A percentile compares a stretch with the other conserved stretches of the same genome.
Evolutionary conservation across 2,329 filamentous ascomycete species (phyloP).

Genomic region (Hymenoscyphus infarciens): DNA sequence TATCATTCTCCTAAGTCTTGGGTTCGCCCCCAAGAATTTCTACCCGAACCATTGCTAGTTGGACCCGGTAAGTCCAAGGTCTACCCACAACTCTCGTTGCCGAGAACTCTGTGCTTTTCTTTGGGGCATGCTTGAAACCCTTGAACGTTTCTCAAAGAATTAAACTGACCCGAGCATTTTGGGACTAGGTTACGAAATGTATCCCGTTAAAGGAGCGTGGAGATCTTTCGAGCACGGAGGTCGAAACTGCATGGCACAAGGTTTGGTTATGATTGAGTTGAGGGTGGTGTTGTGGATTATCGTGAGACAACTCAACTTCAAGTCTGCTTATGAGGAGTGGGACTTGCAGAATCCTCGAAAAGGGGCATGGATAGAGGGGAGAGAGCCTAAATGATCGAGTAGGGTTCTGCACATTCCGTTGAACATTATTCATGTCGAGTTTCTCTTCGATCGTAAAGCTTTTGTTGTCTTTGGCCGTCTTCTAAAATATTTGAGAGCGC

Average conservation of each 20-base stretch:
- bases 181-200: conserved; percentile 35
- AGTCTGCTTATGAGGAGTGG: conserved; percentile 23
- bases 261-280: conserved; percentile 48
- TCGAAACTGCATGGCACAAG: conserved; percentile 54
- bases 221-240: conserved; percentile 53
- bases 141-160: no score
- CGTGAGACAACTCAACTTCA: conserved; percentile 34
- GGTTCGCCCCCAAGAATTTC: background rate
- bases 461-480: no score
- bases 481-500: no score
- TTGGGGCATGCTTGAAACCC: no score
- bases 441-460: background rate
- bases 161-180: no score
- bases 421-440: conserved; percentile 38
- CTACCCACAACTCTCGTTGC: no score
- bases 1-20: background rate
- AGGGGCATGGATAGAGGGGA: conserved; percentile 19
- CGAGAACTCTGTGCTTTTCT: no score
- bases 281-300: conserved; percentile 46
- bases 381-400: conserved; percentile 22
- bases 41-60: background rate
- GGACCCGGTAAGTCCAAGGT: background rate
- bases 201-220: conserved; percentile 42
- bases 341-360: conserved; percentile 17
- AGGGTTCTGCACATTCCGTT: conserved; percentile 18